Base-by-base conservation (phyloP, 2,329 filamentous ascomycete genomes). In the Penicillium polonicum region DNA sequence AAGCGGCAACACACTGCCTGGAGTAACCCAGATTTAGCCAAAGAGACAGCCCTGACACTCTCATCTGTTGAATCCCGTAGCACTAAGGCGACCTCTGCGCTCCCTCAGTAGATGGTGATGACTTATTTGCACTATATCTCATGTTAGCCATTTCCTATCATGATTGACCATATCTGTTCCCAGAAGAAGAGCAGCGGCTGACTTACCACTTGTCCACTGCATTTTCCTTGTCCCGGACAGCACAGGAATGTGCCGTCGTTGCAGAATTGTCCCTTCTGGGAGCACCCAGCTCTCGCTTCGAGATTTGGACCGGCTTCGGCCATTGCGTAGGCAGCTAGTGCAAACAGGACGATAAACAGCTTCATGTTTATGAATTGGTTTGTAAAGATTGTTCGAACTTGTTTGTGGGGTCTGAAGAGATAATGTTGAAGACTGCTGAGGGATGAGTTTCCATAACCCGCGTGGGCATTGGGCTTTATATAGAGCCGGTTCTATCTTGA, bases 261-360 rank as follows among this genome's bases (percentile, higher is more conserved):
- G 52, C 59, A 60, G 29, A 36, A 57, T 25, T 60, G n/a, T n/a
- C 57, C 57, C 10, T 13, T 56, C 17, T 59, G 57, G 17, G 57
- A 59, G 29, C 60, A 44, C 42, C 50, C 55, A 29, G 48, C 29
- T 53, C 55, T 52, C 27, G 33, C 55, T 48, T 57, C 48, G 19
- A 57, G 55, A 7, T 42, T 84, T 90, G 76, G 85, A 21, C 8
- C 21, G 6, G 55, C 55, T 12, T 57, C 55, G 12, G 55, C 55
- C 33, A 52, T 46, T 42, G 48, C 27, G 6, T 19, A 57, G 27
- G 48, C 55, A 36, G 49, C 49, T 2, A 57, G 42, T 19, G 35
- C 55, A 21, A 53, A 23, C 10, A 56, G 23, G 9, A 46, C 25
- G 12, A 57, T 35, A 12, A 15, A 57, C 5, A 57, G 15, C 21